Evolutionary conservation across 495 filamentous ascomycete genomes (phyloP).

Genomic region (Talaromyces thailandensis): DNA sequence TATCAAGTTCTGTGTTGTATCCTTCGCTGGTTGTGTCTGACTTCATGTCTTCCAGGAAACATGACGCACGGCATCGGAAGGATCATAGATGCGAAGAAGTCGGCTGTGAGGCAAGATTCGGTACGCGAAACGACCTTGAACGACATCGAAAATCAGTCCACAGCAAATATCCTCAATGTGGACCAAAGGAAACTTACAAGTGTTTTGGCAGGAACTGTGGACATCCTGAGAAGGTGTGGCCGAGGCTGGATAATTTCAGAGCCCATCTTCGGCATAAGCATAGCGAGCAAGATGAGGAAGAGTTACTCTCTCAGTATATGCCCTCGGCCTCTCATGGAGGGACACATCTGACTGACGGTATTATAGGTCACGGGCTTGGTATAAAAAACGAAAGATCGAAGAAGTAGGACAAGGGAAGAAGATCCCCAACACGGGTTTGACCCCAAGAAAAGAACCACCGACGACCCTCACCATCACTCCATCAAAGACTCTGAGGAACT

Average conservation of each 20-base stretch:
- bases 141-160: conserved; percentile 68
- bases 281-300: conserved; percentile 39
- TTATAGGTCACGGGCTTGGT: conserved; percentile 32
- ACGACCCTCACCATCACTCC: background rate
- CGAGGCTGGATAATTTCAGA: conserved; percentile 84
- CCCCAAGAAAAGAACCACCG: background rate
- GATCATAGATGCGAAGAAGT: conserved; percentile 56
- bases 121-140: conserved; percentile 71
- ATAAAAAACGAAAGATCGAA: conserved; percentile 14
- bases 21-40: background rate
- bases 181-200: conserved; percentile 50
- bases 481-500: background rate
- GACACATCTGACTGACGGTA: conserved; percentile 6
- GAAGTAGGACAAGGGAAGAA: background rate
- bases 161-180: conserved; percentile 41
- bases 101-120: conserved; percentile 64
- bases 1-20: background rate
- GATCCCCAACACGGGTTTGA: background rate
- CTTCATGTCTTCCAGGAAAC: conserved; percentile 56
- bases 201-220: conserved; percentile 58
- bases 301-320: conserved; percentile 45
- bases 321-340: background rate
- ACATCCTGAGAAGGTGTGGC: conserved; percentile 70
- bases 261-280: conserved; percentile 81
- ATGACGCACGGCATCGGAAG: conserved; percentile 67